Conservation (phyloP, 2,329 filamentous ascomycete genomes). For the Achaetomium macrosporum region DNA sequence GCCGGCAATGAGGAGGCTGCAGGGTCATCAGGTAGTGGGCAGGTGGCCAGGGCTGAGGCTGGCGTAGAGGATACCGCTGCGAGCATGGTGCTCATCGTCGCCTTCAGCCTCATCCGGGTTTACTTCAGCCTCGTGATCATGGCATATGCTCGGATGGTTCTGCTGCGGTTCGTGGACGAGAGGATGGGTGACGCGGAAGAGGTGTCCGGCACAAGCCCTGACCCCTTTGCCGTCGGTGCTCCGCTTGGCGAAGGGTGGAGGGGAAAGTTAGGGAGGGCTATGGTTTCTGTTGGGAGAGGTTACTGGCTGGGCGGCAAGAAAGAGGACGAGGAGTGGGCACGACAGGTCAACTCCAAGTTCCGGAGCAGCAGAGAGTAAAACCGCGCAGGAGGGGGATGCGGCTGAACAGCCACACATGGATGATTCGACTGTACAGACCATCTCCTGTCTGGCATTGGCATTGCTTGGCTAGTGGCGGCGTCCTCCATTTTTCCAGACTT, state of each 20-base stretch:
- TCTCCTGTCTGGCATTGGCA: no score
- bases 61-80: conserved; percentile 57
- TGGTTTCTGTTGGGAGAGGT: conserved; percentile 65
- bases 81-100: conserved; percentile 69
- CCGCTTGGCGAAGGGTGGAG: conserved; percentile 75
- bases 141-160: conserved; percentile 70
- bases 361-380: conserved; percentile 13
- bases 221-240: conserved; percentile 61
- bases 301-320: conserved; percentile 74
- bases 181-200: conserved; percentile 42
- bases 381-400: background rate
- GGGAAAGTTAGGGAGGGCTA: conserved; percentile 69
- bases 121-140: conserved; percentile 84
- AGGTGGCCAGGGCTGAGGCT: conserved; percentile 18
- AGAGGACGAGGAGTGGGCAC: conserved; percentile 63
- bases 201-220: conserved; percentile 29
- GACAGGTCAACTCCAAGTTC: conserved; percentile 43
- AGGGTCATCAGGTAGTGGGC: background rate
- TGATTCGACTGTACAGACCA: no score
- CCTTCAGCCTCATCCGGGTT: conserved; percentile 67
- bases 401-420: no score
- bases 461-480: no score
- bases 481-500: no score
- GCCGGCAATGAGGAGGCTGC: conserved; percentile 4
- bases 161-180: conserved; percentile 61